A percentile compares a stretch with the other conserved stretches of the same genome.
Evolutionary conservation across 352 stramenopile species (phyloP).

Genomic region (Peronosclerospora sorghi): DNA sequence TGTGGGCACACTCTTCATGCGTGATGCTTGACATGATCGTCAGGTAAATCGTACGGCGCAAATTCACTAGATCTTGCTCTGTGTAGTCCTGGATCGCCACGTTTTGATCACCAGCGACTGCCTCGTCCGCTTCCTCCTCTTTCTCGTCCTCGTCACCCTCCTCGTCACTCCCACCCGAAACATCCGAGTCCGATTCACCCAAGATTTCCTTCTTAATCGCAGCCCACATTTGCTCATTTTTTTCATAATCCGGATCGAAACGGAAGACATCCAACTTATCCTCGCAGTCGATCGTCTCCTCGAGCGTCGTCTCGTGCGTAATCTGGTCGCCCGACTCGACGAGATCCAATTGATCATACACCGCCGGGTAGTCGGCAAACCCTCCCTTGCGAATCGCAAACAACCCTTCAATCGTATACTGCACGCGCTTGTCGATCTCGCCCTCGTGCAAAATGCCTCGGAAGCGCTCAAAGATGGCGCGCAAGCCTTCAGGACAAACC

Average conservation of each 20-base stretch:
- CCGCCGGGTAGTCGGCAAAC: conserved; percentile 91
- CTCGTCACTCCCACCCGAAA: conserved; percentile 35
- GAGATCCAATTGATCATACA: conserved; percentile 93
- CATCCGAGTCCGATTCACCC: conserved; percentile 82
- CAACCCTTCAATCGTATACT: conserved; percentile 97
- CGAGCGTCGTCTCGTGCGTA: conserved; percentile 94
- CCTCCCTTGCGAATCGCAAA: conserved; percentile 93
- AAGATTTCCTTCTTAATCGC: conserved; percentile 95
- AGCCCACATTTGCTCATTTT: conserved; percentile 94
- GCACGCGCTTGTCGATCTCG: conserved; percentile 93
- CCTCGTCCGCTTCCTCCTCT: conserved; percentile 17
- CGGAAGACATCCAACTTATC: conserved; percentile 95
- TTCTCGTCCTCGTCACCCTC: conserved; percentile 39
- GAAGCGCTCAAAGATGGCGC: conserved; percentile 96
- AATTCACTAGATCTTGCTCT: conserved; percentile 95
- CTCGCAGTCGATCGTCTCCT: conserved; percentile 94
- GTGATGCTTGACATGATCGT: conserved; percentile 99
- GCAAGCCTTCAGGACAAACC: conserved; percentile 82
- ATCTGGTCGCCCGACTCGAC: conserved; percentile 98
- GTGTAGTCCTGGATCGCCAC: conserved; percentile 93
- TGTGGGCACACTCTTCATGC: conserved; percentile 99
- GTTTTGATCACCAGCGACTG: conserved; percentile 13
- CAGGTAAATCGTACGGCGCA: conserved; percentile 97
- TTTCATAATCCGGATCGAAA: conserved; percentile 90
- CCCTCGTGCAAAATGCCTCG: conserved; percentile 96